These are phyloP conservation scores for Chaetomium olivaceum DNA, from an alignment of 2,329 filamentous ascomycete genomes.

Conservation along the genomic window DNA sequence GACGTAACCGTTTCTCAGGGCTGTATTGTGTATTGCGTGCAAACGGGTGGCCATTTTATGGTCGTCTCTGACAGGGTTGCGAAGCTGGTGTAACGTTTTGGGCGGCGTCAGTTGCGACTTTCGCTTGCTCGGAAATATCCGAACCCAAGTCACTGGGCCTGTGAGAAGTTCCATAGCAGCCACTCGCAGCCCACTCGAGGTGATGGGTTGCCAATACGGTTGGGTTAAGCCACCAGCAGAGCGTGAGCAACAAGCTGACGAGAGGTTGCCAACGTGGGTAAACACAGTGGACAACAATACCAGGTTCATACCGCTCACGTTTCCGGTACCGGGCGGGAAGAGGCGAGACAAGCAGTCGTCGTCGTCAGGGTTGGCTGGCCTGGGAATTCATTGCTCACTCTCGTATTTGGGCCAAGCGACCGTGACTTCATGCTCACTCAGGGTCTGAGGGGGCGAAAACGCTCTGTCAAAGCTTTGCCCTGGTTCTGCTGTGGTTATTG, in stretches of 20 bases:
- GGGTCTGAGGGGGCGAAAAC: not conserved
- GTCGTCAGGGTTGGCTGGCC: not conserved
- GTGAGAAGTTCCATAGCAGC: not conserved
- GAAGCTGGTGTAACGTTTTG: not conserved
- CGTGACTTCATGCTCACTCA: too few relatives aligned
- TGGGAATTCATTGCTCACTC: not conserved
- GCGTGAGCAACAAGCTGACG: not conserved
- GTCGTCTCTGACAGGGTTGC: not conserved
- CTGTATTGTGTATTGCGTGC: not conserved
- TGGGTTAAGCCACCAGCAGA: not conserved
- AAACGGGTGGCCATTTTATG: not conserved
- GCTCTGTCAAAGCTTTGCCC: not conserved
- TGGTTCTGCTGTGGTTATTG: not conserved
- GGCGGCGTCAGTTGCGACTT: not conserved
- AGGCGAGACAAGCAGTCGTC: conserved; percentile 27
- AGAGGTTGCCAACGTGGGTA: not conserved
- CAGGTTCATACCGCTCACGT: conserved; percentile 14
- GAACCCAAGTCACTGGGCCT: not conserved
- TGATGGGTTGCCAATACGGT: not conserved
- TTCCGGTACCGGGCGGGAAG: conserved; percentile 32
- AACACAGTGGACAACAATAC: conserved; percentile 3
- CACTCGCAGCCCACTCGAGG: not conserved
- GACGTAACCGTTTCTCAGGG: not conserved
- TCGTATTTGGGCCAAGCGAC: not conserved
- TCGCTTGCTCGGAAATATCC: not conserved